phyloP scores from a whole-genome alignment of 1,284 basidiomycete genomes.

The Boletus semigastroideus region DNA sequence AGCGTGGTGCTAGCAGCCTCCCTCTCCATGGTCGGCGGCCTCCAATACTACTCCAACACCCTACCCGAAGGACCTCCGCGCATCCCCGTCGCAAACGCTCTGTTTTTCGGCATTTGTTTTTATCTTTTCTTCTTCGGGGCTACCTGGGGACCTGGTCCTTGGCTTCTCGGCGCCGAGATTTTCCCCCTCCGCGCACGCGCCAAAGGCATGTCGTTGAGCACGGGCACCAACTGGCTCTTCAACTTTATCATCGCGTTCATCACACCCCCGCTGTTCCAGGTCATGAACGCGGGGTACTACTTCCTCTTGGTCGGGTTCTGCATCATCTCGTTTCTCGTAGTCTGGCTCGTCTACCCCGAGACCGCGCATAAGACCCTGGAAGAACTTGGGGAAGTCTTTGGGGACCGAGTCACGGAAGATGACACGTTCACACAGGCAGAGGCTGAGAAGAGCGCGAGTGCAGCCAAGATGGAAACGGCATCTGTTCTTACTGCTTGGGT shows the following conservation, averaged over 20 bases:
- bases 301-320: conserved; percentile 50
- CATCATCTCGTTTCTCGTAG: conserved; percentile 42
- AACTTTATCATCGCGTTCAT: conserved; percentile 57
- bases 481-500: conserved; percentile 13
- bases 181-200: conserved; percentile 69
- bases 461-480: conserved; percentile 10
- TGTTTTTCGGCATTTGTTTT: conserved; percentile 43
- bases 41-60: conserved; percentile 43
- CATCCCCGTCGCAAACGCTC: conserved; percentile 43
- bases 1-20: conserved; percentile 42
- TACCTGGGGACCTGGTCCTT: conserved; percentile 66
- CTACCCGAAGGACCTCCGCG: conserved; percentile 38
- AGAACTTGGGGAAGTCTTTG: conserved; percentile 49
- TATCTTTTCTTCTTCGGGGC: conserved; percentile 50
- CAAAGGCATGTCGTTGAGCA: conserved; percentile 66
- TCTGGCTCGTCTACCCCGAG: conserved; percentile 48
- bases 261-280: conserved; percentile 48
- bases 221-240: conserved; percentile 56
- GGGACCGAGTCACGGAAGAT: conserved; percentile 37
- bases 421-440: conserved; percentile 19
- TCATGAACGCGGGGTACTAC: conserved; percentile 47
- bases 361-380: conserved; percentile 47
- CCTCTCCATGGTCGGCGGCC: conserved; percentile 43
- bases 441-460: conserved; percentile 16
- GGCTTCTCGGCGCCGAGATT: conserved; percentile 59